phyloP scores from a whole-genome alignment of 148 eudicot genomes.

The Pharnaceum exiguum region DNA sequence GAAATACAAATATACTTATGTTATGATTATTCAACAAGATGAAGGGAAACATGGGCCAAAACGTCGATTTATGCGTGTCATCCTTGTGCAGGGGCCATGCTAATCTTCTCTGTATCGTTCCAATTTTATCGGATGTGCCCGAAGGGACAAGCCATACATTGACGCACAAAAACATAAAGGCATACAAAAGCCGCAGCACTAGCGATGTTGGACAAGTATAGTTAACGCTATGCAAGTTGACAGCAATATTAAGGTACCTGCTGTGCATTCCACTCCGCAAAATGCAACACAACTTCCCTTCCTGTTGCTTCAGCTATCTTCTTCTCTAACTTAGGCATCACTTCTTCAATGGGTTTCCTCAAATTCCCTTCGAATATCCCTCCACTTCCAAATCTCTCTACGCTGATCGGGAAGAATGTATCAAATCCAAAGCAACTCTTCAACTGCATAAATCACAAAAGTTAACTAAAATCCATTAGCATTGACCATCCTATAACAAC shows the following conservation, averaged over 20 bases:
- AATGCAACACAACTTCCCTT: slow-evolving; percentile 78
- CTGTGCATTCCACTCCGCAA: slow-evolving; percentile 88
- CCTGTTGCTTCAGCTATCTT: slow-evolving; percentile 88
- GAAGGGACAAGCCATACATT: too few relatives aligned
- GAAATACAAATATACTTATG: background rate
- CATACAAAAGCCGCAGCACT: too few relatives aligned
- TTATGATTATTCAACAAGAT: background rate
- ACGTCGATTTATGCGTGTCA: background rate
- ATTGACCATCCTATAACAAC: background rate
- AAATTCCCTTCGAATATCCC: slow-evolving; percentile 91
- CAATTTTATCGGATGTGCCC: too few relatives aligned
- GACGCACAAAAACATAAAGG: too few relatives aligned
- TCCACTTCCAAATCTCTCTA: slow-evolving; percentile 92
- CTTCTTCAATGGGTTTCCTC: slow-evolving; percentile 86
- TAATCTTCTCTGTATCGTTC: too few relatives aligned
- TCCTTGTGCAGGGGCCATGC: too few relatives aligned
- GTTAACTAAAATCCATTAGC: background rate
- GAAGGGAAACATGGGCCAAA: background rate
- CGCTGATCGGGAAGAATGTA: slow-evolving; percentile 89
- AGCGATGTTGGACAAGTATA: background rate
- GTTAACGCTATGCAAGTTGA: too few relatives aligned
- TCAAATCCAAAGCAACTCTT: slow-evolving; percentile 84
- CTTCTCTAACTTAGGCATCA: slow-evolving; percentile 72
- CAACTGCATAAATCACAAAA: slow-evolving; percentile 40
- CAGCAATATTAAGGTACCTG: slow-evolving; percentile 41